phyloP scores from a whole-genome alignment of 1,284 basidiomycete species.

The Entoloma clypeatum region DNA sequence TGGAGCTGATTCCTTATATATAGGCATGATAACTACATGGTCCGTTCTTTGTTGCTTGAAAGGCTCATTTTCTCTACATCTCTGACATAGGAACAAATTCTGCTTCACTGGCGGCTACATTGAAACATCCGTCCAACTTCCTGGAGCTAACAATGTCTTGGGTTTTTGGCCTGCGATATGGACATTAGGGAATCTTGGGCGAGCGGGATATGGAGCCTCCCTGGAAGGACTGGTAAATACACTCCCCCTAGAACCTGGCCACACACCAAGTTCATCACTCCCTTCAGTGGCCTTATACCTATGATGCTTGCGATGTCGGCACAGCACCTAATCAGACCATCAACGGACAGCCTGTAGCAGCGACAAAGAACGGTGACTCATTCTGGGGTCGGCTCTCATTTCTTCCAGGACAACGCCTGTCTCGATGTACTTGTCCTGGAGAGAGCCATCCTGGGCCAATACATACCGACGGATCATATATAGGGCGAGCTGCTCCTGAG shows the following conservation, averaged over 20 bases:
- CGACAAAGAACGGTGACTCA: slow-evolving; percentile 47
- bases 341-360: slow-evolving; percentile 37
- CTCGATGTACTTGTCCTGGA: slow-evolving; percentile 74
- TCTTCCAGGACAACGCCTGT: slow-evolving; percentile 77
- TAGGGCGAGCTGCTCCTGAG: slow-evolving; percentile 75
- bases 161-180: slow-evolving; percentile 74
- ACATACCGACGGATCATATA: slow-evolving; percentile 56
- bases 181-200: slow-evolving; percentile 68
- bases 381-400: slow-evolving; percentile 46
- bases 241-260: not conserved
- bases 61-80: not conserved
- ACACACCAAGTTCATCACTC: not conserved
- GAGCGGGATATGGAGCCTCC: slow-evolving; percentile 48
- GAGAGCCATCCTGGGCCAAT: slow-evolving; percentile 78
- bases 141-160: slow-evolving; percentile 60
- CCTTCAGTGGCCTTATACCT: slow-evolving; percentile 70
- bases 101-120: slow-evolving; percentile 90
- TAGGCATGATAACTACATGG: slow-evolving; percentile 45
- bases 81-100: slow-evolving; percentile 80
- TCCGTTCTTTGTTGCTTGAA: slow-evolving; percentile 15
- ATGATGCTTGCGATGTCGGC: slow-evolving; percentile 73
- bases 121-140: slow-evolving; percentile 70
- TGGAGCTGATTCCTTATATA: slow-evolving; percentile 21
- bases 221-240: slow-evolving; percentile 44
- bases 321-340: slow-evolving; percentile 60